These are phyloP conservation scores for Ascosphaera acerosa DNA, from an alignment of 2,329 filamentous ascomycete species.

Conservation along the genomic window DNA sequence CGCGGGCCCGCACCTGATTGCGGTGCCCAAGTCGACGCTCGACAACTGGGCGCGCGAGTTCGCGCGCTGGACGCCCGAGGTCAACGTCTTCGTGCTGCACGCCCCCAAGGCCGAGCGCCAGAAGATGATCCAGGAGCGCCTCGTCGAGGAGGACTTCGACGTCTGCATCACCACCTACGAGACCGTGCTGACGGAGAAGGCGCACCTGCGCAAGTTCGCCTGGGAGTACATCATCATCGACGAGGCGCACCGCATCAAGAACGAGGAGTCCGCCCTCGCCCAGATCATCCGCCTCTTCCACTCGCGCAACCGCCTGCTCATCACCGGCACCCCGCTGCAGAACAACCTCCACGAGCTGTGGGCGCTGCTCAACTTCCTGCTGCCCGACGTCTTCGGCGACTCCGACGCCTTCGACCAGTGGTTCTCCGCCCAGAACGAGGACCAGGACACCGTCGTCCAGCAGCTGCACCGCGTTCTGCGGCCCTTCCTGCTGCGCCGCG, in stretches of 20 bases:
- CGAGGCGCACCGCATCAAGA: constrained; percentile 98
- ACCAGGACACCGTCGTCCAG: constrained; percentile 71
- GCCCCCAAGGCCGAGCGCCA: constrained; percentile 81
- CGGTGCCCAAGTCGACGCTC: constrained; percentile 95
- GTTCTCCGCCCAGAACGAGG: constrained; percentile 89
- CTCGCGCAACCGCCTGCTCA: constrained; percentile 58
- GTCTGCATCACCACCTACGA: constrained; percentile 97
- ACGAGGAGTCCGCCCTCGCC: constrained; percentile 95
- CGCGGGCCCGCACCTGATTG: constrained; percentile 88
- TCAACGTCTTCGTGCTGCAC: constrained; percentile 95
- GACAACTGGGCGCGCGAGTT: constrained; percentile 99
- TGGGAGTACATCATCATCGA: constrained; percentile 99
- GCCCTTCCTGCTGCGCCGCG: constrained; percentile 66
- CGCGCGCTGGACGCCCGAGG: constrained; percentile 92
- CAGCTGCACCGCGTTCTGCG: constrained; percentile 87
- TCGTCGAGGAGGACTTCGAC: constrained; percentile 80
- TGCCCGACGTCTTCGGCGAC: constrained; percentile 85
- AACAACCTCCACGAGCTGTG: constrained; percentile 94
- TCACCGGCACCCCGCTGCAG: constrained; percentile 87
- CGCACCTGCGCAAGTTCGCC: constrained; percentile 69
- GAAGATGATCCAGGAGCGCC: constrained; percentile 78
- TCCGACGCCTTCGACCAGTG: constrained; percentile 91
- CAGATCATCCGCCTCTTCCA: constrained; percentile 87
- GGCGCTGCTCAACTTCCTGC: constrained; percentile 90
- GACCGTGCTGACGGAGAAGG: constrained; percentile 76